phyloP scores from a whole-genome alignment of 108 stramenopile genomes.

The Ochromonas danica region DNA sequence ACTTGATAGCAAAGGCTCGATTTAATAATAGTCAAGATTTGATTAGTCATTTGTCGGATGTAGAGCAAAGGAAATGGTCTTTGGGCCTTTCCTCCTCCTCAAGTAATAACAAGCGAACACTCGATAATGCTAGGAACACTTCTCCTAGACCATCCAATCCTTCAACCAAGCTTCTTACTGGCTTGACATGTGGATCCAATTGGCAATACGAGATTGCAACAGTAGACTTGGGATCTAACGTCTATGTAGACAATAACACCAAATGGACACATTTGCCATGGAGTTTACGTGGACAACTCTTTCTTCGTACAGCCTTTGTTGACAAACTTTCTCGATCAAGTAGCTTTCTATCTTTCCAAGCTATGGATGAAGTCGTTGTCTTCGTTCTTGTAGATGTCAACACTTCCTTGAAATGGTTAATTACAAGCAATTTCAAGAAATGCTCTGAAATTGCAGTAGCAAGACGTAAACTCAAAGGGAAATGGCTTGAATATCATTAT shows the following conservation, averaged over 20 bases:
- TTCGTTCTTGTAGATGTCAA: background rate
- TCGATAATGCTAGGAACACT: too few relatives aligned
- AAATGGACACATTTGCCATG: background rate
- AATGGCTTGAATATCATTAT: background rate
- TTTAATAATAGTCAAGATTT: background rate
- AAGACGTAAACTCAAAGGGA: background rate
- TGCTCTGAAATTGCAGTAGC: background rate
- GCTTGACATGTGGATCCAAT: background rate
- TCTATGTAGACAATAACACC: background rate
- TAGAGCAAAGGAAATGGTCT: background rate
- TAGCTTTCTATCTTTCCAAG: background rate
- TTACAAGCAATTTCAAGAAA: background rate
- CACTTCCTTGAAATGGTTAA: background rate
- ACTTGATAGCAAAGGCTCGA: background rate
- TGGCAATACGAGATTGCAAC: background rate
- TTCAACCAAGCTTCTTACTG: background rate
- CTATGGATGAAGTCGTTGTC: background rate
- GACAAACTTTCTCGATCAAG: background rate
- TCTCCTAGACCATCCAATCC: background rate
- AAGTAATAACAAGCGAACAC: background rate
- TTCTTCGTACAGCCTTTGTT: background rate
- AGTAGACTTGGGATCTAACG: background rate
- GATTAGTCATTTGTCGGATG: background rate
- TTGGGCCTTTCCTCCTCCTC: background rate
- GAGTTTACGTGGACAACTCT: background rate